Conservation (phyloP, 2,329 filamentous ascomycete genomes). For the Penicillium thymicola region DNA sequence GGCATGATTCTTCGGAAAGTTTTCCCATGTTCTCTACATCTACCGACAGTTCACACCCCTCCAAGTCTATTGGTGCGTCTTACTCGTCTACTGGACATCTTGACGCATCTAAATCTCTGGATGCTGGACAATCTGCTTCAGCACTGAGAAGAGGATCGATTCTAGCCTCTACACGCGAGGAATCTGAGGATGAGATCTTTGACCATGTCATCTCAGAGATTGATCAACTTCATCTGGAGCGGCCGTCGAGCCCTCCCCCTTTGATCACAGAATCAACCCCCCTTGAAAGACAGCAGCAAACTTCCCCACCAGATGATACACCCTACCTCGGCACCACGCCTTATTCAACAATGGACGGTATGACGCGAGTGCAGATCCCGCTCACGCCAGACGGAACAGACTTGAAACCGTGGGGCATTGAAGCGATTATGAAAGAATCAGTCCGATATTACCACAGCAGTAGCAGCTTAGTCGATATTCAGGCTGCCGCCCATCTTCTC, state of each 20-base stretch:
- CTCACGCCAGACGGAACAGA: slow-evolving; percentile 29
- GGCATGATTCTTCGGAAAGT: slow-evolving; percentile 60
- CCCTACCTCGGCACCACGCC: neutral
- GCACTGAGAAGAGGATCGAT: slow-evolving; percentile 15
- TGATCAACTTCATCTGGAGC: slow-evolving; percentile 42
- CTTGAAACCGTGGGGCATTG: slow-evolving; percentile 41
- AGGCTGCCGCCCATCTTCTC: slow-evolving; percentile 42
- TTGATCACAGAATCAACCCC: slow-evolving; percentile 38
- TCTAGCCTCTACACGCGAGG: slow-evolving; percentile 20
- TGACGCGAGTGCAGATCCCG: slow-evolving; percentile 30
- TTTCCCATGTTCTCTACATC: slow-evolving; percentile 64
- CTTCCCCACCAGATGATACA: neutral
- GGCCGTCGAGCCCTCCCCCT: slow-evolving; percentile 38
- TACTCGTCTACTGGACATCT: slow-evolving; percentile 38
- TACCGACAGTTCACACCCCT: slow-evolving; percentile 54
- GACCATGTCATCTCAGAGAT: slow-evolving; percentile 25
- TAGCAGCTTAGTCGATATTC: slow-evolving; percentile 36
- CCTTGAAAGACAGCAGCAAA: slow-evolving; percentile 16
- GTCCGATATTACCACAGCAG: slow-evolving; percentile 41
- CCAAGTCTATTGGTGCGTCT: slow-evolving; percentile 53
- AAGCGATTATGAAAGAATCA: slow-evolving; percentile 39
- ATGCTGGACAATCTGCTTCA: slow-evolving; percentile 18
- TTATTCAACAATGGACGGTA: slow-evolving; percentile 15
- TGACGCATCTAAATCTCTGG: slow-evolving; percentile 20
- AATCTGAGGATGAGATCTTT: slow-evolving; percentile 22